Evolutionary conservation across 208 protist species (phyloP).

Genomic region (Crithidia thermophila): DNA sequence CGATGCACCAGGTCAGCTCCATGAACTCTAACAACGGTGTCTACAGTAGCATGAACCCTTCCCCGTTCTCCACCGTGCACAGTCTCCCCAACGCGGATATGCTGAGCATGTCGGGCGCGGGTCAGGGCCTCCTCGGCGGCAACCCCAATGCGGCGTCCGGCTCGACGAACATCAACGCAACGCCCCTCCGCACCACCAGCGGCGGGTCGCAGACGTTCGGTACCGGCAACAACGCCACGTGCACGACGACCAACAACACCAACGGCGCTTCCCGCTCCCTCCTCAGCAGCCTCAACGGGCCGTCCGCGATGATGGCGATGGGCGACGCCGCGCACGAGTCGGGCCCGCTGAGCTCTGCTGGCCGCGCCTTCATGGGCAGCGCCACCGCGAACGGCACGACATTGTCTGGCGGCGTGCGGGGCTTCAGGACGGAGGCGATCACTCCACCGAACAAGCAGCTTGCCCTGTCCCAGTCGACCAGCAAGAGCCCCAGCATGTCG

Average conservation of each 20-base stretch:
- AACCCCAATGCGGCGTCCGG: background rate
- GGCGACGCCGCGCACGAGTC: conserved; percentile 13
- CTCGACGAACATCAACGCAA: conserved; percentile 25
- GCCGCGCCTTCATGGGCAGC: conserved; percentile 24
- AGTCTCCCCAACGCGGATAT: conserved; percentile 16
- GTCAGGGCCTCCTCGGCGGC: conserved; percentile 5
- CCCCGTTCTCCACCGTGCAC: conserved; percentile 23
- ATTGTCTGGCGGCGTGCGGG: conserved; percentile 7
- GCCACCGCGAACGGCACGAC: conserved; percentile 8
- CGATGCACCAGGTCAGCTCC: conserved; percentile 9
- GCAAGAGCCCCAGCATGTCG: conserved; percentile 25
- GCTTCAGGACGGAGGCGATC: conserved; percentile 14
- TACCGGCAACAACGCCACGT: background rate
- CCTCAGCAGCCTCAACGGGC: conserved; percentile 30
- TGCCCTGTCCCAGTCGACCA: conserved; percentile 20
- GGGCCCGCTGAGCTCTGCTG: conserved; percentile 7
- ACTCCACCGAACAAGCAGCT: conserved; percentile 40
- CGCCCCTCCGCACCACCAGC: conserved; percentile 24
- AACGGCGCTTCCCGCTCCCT: conserved; percentile 14
- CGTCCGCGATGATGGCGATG: conserved; percentile 13
- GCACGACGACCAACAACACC: conserved; percentile 1
- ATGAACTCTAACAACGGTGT: conserved; percentile 17
- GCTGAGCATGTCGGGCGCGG: conserved; percentile 4
- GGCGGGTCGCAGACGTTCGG: background rate
- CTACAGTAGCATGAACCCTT: conserved; percentile 29